Evolutionary conservation across 163 green algal species (phyloP).

Genomic region (Smithsoniella earleae): DNA sequence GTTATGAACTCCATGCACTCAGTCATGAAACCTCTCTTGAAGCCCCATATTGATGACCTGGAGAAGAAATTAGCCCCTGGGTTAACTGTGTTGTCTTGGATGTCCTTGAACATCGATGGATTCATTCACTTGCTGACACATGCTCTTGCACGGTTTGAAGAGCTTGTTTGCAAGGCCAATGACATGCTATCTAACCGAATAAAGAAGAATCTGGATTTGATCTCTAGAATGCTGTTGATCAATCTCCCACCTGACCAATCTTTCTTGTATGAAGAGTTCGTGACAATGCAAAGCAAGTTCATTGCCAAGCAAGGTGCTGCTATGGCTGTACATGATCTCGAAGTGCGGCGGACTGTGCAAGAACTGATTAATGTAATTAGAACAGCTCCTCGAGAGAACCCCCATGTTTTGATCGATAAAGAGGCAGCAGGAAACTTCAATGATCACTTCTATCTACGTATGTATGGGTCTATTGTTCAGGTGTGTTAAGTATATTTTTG

Average conservation of each 20-base stretch:
- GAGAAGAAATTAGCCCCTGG: constrained; percentile 72
- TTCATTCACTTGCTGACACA: constrained; percentile 74
- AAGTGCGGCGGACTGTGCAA: constrained; percentile 63
- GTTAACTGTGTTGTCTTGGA: constrained; percentile 79
- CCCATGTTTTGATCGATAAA: constrained; percentile 45
- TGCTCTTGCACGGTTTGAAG: constrained; percentile 64
- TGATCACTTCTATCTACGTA: constrained; percentile 67
- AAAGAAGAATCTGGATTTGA: constrained; percentile 67
- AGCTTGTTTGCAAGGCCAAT: constrained; percentile 75
- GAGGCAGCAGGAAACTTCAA: constrained; percentile 55
- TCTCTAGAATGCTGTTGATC: constrained; percentile 59
- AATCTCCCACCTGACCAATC: constrained; percentile 69
- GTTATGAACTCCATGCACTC: constrained; percentile 49
- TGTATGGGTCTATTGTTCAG: constrained; percentile 59
- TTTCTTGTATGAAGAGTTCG: constrained; percentile 83
- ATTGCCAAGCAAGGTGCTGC: constrained; percentile 52
- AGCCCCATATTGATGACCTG: constrained; percentile 74
- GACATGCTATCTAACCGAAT: constrained; percentile 75
- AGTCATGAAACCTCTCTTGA: constrained; percentile 66
- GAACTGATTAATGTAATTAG: constrained; percentile 60
- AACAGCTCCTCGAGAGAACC: constrained; percentile 68
- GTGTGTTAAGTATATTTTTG: not conserved
- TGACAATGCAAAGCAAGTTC: constrained; percentile 58
- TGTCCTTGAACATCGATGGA: constrained; percentile 84
- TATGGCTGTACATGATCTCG: constrained; percentile 65